Percentiles rank a stretch among this genome's conserved stretches.
Evolutionary conservation across 148 eudicot species (phyloP).

Genomic region (Arbutus unedo): DNA sequence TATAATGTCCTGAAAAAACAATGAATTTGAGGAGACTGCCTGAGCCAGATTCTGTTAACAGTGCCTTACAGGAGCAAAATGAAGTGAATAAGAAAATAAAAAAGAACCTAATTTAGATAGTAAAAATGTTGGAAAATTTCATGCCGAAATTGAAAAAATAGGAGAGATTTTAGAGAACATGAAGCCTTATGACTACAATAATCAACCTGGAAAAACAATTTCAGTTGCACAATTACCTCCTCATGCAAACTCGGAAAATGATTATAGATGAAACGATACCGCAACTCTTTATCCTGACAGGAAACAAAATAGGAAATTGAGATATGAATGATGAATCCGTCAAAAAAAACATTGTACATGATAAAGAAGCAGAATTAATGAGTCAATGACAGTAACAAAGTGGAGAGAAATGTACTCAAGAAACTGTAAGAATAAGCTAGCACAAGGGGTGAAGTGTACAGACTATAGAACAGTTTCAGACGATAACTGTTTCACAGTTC

Average conservation of each 20-base stretch:
- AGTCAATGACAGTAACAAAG: not conserved
- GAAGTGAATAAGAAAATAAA: not conserved
- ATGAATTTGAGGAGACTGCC: conserved; percentile 31
- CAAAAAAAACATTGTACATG: not conserved
- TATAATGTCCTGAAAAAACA: conserved; percentile 73
- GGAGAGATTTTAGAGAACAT: not conserved
- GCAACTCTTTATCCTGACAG: conserved; percentile 75
- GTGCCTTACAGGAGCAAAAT: conserved; percentile 17
- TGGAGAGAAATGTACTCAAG: not conserved
- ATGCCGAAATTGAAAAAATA: not conserved
- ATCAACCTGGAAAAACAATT: not conserved
- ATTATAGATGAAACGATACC: conserved; percentile 83
- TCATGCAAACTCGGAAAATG: conserved; percentile 77
- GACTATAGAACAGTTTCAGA: not conserved
- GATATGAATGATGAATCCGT: conserved; percentile 1
- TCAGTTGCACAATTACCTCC: conserved; percentile 48
- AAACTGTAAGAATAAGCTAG: not conserved
- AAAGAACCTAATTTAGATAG: not conserved
- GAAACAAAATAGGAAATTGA: not conserved
- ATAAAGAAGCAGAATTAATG: not conserved
- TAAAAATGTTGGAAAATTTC: conserved; percentile 1
- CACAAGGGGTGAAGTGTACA: not conserved
- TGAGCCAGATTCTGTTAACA: conserved; percentile 20
- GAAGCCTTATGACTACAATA: not conserved
- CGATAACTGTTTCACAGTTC: not conserved